Evolutionary conservation across 106 monocot species (phyloP).

Genomic region (Dendrobium nobile): DNA sequence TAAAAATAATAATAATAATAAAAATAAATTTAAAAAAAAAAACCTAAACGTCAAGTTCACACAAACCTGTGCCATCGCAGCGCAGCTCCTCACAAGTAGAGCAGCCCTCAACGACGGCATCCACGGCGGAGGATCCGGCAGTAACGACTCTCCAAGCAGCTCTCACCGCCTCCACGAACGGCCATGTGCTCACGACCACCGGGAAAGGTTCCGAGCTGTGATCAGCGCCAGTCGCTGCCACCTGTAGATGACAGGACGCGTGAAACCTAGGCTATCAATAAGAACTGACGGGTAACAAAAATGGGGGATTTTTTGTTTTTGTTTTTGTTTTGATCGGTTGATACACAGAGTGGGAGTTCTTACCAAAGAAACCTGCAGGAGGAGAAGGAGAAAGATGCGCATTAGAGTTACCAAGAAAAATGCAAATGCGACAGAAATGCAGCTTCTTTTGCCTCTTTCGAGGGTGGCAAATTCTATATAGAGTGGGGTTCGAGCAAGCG

Average conservation of each 20-base stretch:
- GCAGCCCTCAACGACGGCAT: constrained; percentile 79
- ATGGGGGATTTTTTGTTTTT: background rate
- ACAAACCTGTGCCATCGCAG: constrained; percentile 91
- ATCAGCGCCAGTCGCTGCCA: background rate
- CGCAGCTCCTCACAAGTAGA: constrained; percentile 77
- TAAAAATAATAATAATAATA: no score
- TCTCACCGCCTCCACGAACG: constrained; percentile 78
- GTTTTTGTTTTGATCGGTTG: no score
- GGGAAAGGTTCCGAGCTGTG: constrained; percentile 20
- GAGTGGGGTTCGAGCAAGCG: no score
- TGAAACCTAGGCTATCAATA: background rate
- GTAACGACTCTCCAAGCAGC: constrained; percentile 57
- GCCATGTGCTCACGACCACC: constrained; percentile 88
- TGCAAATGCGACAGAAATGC: background rate
- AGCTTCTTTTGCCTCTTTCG: background rate
- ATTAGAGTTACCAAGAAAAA: no score
- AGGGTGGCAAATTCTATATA: background rate
- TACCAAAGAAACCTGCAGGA: background rate
- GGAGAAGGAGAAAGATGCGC: background rate
- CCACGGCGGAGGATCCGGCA: constrained; percentile 46
- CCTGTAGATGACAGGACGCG: background rate
- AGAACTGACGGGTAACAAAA: background rate
- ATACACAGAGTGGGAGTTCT: no score
- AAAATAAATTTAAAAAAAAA: no score
- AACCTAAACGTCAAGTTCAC: background rate